These are phyloP conservation scores for Calonectria henricotiae DNA, from an alignment of 2,329 filamentous ascomycete species.

Conservation along the genomic window DNA sequence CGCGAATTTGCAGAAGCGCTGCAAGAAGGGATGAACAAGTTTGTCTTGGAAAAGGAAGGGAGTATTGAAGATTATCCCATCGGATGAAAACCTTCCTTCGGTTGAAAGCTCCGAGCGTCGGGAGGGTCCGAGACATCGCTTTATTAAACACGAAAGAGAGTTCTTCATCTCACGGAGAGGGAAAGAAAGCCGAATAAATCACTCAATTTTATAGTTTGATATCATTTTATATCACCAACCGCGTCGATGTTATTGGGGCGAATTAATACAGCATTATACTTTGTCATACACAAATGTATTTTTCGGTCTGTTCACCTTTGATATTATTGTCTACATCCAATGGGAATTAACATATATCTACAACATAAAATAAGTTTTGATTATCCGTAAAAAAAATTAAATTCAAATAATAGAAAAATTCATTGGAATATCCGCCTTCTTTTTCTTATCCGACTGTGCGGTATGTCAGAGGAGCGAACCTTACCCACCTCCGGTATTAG, in stretches of 20 bases:
- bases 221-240: no score
- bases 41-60: conserved; percentile 59
- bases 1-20: conserved; percentile 57
- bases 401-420: neutral
- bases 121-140: conserved; percentile 37
- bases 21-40: conserved; percentile 59
- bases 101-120: conserved; percentile 46
- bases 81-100: conserved; percentile 49
- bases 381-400: neutral
- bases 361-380: neutral
- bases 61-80: conserved; percentile 52
- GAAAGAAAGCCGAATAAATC: neutral
- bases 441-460: neutral
- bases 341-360: neutral
- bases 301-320: no score
- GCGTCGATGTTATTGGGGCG: neutral
- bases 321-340: no score
- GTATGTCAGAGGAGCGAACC: no score
- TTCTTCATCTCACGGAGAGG: neutral
- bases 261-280: neutral
- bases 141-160: neutral
- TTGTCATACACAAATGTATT: neutral
- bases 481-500: conserved; percentile 1
- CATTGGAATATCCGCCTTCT: neutral
- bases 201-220: no score